A percentile compares a stretch with the other conserved stretches of the same genome.
These are phyloP conservation scores for Groenewaldozyma tartarivorans DNA, from an alignment of 805 yeast species.

Conservation along the genomic window DNA sequence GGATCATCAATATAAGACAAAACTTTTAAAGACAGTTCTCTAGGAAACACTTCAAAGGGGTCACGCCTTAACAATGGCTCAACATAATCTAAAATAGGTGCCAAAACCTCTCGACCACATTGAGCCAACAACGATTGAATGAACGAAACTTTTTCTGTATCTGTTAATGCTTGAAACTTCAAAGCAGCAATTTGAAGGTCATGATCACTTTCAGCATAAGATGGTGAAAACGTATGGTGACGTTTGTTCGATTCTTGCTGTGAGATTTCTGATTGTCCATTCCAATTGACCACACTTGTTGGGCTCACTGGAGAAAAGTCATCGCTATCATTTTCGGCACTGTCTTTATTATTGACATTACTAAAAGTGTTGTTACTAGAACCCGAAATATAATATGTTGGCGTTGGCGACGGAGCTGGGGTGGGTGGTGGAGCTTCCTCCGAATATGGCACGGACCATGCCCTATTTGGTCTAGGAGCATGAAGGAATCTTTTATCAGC, in stretches of 20 bases:
- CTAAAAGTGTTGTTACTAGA: no score
- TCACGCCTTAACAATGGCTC: constrained; percentile 31
- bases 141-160: constrained; percentile 13
- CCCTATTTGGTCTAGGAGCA: no score
- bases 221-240: neutral
- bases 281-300: neutral
- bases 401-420: constrained; percentile 12
- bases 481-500: no score
- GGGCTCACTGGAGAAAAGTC: neutral
- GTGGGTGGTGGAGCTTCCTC: constrained; percentile 6
- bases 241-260: neutral
- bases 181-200: neutral
- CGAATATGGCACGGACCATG: neutral
- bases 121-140: constrained; percentile 17
- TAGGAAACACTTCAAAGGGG: constrained; percentile 50
- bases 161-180: constrained; percentile 15
- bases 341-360: neutral
- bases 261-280: no score
- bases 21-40: constrained; percentile 73
- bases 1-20: constrained; percentile 77
- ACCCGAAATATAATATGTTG: constrained; percentile 3
- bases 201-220: constrained; percentile 2
- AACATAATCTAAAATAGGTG: constrained; percentile 18
- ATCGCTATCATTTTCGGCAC: neutral
- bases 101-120: constrained; percentile 21